Evolutionary conservation across 148 eudicot genomes (phyloP).

Genomic region (Vaccinium vitisidaea): DNA sequence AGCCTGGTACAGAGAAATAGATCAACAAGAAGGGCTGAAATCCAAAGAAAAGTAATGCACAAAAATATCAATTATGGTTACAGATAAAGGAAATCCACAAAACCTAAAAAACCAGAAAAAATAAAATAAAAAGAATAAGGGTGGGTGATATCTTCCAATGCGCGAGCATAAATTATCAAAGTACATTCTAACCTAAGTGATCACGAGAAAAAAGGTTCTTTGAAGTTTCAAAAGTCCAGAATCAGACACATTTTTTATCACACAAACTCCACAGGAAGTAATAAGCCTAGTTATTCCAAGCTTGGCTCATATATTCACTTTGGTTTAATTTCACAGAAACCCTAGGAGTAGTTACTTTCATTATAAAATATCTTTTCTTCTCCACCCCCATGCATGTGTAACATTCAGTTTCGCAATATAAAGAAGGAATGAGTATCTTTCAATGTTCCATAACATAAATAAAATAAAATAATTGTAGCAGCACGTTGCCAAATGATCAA

Average conservation of each 20-base stretch:
- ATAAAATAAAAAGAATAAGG: not conserved
- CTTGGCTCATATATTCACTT: not conserved
- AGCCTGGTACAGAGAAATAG: not conserved
- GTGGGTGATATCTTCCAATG: not conserved
- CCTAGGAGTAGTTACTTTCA: not conserved
- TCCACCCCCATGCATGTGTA: not conserved
- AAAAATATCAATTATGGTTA: not conserved
- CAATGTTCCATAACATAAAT: not conserved
- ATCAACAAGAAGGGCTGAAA: not conserved
- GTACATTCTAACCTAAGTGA: not conserved
- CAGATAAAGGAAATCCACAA: not conserved
- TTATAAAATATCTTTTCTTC: not conserved
- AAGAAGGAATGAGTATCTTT: not conserved
- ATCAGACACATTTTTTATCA: not conserved
- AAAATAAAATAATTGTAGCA: not conserved
- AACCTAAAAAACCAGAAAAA: not conserved
- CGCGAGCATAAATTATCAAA: not conserved
- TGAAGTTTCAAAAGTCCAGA: not conserved
- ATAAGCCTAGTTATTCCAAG: not conserved
- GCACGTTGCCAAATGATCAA: conserved; percentile 3
- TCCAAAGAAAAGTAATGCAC: not conserved
- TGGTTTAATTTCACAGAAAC: not conserved
- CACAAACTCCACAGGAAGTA: not conserved
- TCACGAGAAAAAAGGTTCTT: not conserved
- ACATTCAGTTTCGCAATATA: not conserved